Evolutionary conservation across 1,284 basidiomycete species (phyloP).

Genomic region (Hemileccinum hortonii): DNA sequence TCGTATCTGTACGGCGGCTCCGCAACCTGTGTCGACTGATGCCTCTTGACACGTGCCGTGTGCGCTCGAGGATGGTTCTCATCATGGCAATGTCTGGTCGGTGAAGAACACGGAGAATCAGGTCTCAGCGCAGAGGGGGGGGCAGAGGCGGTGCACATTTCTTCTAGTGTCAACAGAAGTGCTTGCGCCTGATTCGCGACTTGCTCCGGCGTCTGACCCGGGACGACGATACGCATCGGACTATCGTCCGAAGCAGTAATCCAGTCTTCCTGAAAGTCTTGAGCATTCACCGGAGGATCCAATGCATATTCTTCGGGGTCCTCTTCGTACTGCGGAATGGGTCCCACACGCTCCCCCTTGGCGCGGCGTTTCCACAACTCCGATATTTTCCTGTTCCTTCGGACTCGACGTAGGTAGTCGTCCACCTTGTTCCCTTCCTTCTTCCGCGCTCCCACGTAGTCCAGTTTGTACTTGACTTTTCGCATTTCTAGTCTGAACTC

Average conservation of each 20-base stretch:
- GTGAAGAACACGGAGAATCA: conserved; percentile 1
- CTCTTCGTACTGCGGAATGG: conserved; percentile 35
- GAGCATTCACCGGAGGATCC: conserved; percentile 31
- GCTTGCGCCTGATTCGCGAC: conserved; percentile 26
- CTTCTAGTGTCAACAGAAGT: conserved; percentile 21
- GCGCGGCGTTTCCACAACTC: conserved; percentile 33
- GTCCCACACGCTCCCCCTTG: conserved; percentile 35
- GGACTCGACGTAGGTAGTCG: conserved; percentile 28
- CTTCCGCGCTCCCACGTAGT: conserved; percentile 33
- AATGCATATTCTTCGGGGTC: conserved; percentile 31
- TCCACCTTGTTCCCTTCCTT: conserved; percentile 32
- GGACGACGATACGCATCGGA: conserved; percentile 39
- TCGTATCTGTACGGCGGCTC: conserved; percentile 14
- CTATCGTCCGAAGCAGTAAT: conserved; percentile 27
- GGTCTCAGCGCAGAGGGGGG: neutral
- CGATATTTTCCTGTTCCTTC: conserved; percentile 28
- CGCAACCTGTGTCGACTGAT: neutral
- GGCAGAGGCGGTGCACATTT: conserved; percentile 9
- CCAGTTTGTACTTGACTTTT: conserved; percentile 53
- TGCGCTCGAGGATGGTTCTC: conserved; percentile 15
- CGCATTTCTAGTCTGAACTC: conserved; percentile 55
- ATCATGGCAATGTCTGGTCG: conserved; percentile 2
- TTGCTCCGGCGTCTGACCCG: conserved; percentile 34
- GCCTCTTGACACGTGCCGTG: conserved; percentile 13
- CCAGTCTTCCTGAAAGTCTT: conserved; percentile 38